These are phyloP conservation scores for Heracleum sosnowskyi DNA, from an alignment of 129 eudicot genomes.

Conservation along the genomic window DNA sequence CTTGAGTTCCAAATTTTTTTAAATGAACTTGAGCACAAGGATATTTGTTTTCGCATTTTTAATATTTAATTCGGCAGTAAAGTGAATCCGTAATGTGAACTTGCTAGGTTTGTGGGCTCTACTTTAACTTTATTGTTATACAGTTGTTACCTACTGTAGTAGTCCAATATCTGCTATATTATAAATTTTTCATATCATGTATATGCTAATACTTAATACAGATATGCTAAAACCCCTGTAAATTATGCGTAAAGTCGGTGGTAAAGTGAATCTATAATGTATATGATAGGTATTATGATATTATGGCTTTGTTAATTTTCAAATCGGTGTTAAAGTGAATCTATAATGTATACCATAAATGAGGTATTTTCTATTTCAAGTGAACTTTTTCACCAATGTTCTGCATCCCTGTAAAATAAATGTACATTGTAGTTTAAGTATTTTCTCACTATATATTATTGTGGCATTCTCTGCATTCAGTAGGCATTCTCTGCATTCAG, in stretches of 20 bases:
- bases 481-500: neutral
- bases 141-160: neutral
- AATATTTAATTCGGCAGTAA: neutral
- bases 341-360: no score
- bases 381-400: neutral
- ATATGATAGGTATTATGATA: no score
- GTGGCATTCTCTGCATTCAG: neutral
- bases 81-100: neutral
- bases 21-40: neutral
- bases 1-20: no score
- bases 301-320: no score
- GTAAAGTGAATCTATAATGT: no score
- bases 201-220: neutral
- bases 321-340: no score
- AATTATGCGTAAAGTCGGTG: neutral
- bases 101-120: neutral
- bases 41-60: neutral
- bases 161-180: neutral
- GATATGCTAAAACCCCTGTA: neutral
- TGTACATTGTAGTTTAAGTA: neutral
- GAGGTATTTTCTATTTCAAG: neutral
- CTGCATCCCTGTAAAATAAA: neutral
- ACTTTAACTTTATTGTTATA: neutral
- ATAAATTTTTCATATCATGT: neutral
- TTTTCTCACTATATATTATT: neutral